Conservation (phyloP, 2,329 filamentous ascomycete species). For the Sphaceloma murrayae region DNA sequence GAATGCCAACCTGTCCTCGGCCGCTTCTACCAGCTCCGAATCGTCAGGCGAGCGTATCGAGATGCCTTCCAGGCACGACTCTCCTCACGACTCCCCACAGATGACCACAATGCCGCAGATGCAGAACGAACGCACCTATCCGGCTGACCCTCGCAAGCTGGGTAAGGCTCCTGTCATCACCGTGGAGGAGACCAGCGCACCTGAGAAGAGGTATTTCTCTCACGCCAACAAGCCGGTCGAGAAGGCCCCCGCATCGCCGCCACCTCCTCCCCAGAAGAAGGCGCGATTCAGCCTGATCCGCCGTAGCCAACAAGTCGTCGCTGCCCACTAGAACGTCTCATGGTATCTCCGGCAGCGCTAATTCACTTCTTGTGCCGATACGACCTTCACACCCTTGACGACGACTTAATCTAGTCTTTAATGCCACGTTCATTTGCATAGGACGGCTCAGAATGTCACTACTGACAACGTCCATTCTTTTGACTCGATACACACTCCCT, state of each 20-base stretch:
- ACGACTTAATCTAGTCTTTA: slow-evolving; percentile 8
- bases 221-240: slow-evolving; percentile 14
- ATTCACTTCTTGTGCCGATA: slow-evolving; percentile 1
- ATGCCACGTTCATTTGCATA: slow-evolving; percentile 1
- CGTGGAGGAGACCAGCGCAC: slow-evolving; percentile 5
- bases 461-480: neutral
- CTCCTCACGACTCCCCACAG: slow-evolving; percentile 5
- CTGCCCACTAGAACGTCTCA: slow-evolving; percentile 17
- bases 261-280: slow-evolving; percentile 16
- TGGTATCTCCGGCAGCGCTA: neutral
- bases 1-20: neutral
- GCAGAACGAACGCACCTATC: slow-evolving; percentile 4
- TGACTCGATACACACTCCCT: neutral
- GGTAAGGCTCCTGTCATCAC: slow-evolving; percentile 15
- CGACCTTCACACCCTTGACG: slow-evolving; percentile 1
- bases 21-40: slow-evolving; percentile 3
- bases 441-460: too few relatives aligned
- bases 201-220: slow-evolving; percentile 15
- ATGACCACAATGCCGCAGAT: neutral
- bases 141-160: slow-evolving; percentile 13
- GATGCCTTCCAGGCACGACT: slow-evolving; percentile 9
- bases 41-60: slow-evolving; percentile 10
- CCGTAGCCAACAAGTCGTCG: slow-evolving; percentile 16
- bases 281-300: slow-evolving; percentile 18
- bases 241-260: slow-evolving; percentile 3